Percentiles rank a stretch among this genome's conserved stretches.
Conservation (phyloP, 345 rosid species). For the Eucalyptus tenuipes region DNA sequence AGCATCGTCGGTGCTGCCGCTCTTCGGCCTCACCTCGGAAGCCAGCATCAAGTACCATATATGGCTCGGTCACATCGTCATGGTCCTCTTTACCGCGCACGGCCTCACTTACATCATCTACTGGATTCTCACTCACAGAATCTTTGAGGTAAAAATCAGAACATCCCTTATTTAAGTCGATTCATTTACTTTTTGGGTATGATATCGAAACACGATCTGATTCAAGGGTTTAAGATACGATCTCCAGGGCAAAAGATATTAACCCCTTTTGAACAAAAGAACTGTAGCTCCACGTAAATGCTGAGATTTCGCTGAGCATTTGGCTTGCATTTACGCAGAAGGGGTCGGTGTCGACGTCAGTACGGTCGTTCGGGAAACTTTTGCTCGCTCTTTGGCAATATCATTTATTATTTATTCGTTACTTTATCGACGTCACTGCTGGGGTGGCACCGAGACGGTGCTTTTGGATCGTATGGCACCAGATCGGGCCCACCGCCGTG, state of each 20-base stretch:
- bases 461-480: not conserved
- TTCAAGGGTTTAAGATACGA: not conserved
- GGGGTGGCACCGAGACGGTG: not conserved
- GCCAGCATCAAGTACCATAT: constrained; percentile 83
- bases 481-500: not conserved
- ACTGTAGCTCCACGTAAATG: not conserved
- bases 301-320: not conserved
- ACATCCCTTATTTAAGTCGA: not conserved
- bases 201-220: not conserved
- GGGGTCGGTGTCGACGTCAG: not conserved
- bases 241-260: not conserved
- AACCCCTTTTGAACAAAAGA: not conserved
- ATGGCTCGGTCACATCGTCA: constrained; percentile 74
- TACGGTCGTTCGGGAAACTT: not conserved
- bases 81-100: constrained; percentile 51
- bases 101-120: constrained; percentile 40
- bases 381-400: not conserved
- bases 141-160: constrained; percentile 31
- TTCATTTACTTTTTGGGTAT: not conserved
- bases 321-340: not conserved
- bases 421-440: not conserved
- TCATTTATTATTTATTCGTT: not conserved
- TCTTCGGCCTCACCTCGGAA: constrained; percentile 70
- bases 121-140: constrained; percentile 23
- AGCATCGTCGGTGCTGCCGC: constrained; percentile 56